Conservation (phyloP, 768 basidiomycete species). For the Pleurotus tuoliensis region DNA sequence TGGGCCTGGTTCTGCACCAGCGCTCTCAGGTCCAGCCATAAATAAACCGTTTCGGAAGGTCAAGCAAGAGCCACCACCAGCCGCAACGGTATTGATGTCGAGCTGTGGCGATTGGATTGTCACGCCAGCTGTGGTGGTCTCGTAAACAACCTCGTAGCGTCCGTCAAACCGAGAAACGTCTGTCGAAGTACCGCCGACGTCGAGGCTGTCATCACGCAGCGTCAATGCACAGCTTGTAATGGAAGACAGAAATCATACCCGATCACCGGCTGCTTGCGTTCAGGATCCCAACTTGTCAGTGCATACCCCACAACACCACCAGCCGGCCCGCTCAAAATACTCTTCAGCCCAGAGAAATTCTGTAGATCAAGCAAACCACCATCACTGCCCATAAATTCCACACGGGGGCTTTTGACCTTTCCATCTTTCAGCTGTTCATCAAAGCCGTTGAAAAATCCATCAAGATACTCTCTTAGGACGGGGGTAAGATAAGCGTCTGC, state of each 20-base stretch:
- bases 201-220: slow-evolving; percentile 45
- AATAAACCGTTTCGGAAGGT: slow-evolving; percentile 90
- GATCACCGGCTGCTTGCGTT: slow-evolving; percentile 71
- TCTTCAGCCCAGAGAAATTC: slow-evolving; percentile 91
- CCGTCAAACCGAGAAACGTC: slow-evolving; percentile 94
- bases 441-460: slow-evolving; percentile 90
- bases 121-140: slow-evolving; percentile 93
- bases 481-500: slow-evolving; percentile 96
- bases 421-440: slow-evolving; percentile 69
- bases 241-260: slow-evolving; percentile 47
- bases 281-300: slow-evolving; percentile 83
- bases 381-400: slow-evolving; percentile 96
- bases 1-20: slow-evolving; percentile 92
- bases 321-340: slow-evolving; percentile 89
- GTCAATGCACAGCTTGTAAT: too few relatives aligned
- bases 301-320: slow-evolving; percentile 97
- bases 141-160: slow-evolving; percentile 88
- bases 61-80: slow-evolving; percentile 89
- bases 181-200: slow-evolving; percentile 94
- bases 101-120: slow-evolving; percentile 90
- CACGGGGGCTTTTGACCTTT: slow-evolving; percentile 54
- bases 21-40: slow-evolving; percentile 87
- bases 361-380: slow-evolving; percentile 77
- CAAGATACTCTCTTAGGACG: slow-evolving; percentile 76
- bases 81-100: slow-evolving; percentile 95